Evolutionary conservation across 164 flowering plant species (phyloP).

Genomic region (Santalum album): DNA sequence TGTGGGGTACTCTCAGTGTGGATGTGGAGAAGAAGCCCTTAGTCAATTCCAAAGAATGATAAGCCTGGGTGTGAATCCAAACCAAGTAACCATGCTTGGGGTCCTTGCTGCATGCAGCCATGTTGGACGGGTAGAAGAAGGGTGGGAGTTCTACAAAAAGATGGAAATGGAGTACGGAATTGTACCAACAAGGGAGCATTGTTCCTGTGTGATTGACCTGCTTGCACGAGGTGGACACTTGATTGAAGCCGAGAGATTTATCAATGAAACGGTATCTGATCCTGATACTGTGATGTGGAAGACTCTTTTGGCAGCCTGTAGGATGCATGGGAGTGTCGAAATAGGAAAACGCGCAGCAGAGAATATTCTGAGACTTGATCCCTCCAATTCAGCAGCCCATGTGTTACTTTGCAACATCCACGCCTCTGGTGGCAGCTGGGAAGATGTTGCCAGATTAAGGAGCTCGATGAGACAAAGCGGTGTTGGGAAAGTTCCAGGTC

Average conservation of each 20-base stretch:
- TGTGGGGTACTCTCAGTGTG: constrained; percentile 54
- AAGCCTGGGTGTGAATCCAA: constrained; percentile 36
- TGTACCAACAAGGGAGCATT: constrained; percentile 51
- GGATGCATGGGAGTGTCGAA: constrained; percentile 36
- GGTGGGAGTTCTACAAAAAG: constrained; percentile 26
- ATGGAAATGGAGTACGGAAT: constrained; percentile 50
- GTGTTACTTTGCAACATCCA: constrained; percentile 49
- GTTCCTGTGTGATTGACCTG: constrained; percentile 56
- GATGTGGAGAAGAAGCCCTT: constrained; percentile 47
- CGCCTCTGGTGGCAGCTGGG: constrained; percentile 53
- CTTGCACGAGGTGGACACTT: constrained; percentile 54
- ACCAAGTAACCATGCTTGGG: constrained; percentile 52
- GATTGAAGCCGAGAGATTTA: constrained; percentile 47
- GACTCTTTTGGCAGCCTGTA: constrained; percentile 58
- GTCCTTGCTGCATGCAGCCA: constrained; percentile 67
- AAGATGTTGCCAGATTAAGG: constrained; percentile 41
- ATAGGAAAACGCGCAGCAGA: constrained; percentile 53
- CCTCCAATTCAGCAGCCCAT: constrained; percentile 56
- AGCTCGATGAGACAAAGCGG: constrained; percentile 45
- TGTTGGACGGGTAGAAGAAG: constrained; percentile 61
- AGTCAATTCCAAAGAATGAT: constrained; percentile 41
- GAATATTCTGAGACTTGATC: constrained; percentile 43
- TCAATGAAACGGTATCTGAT: constrained; percentile 37
- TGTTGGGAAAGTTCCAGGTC: constrained; percentile 50
- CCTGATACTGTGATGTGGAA: constrained; percentile 61